Conservation (phyloP, 2,329 filamentous ascomycete genomes). For the Eutypa lata region DNA sequence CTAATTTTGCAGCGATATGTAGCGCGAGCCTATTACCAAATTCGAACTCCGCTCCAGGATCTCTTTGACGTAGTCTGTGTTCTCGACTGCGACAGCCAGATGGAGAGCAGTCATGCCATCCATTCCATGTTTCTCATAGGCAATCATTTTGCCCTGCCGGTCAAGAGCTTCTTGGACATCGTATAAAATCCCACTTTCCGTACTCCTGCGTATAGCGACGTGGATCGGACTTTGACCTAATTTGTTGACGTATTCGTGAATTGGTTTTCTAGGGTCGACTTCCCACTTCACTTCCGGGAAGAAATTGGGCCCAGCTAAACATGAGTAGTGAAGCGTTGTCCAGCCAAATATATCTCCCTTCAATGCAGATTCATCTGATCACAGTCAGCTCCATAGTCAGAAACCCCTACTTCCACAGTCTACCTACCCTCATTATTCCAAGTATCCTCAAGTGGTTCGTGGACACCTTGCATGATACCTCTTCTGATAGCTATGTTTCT, state of each 20-base stretch:
- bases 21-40: neutral
- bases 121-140: neutral
- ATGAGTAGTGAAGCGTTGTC: neutral
- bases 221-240: neutral
- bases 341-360: neutral
- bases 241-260: neutral
- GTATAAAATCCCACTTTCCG: neutral
- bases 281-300: too few species aligned
- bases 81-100: neutral
- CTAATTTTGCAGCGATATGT: neutral
- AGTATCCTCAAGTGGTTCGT: too few species aligned
- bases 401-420: too few species aligned
- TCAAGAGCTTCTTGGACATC: neutral
- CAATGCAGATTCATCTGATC: neutral
- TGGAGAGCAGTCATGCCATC: neutral
- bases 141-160: neutral
- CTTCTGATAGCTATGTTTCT: neutral
- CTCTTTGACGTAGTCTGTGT: neutral
- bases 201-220: too few species aligned
- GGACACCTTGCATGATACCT: too few species aligned
- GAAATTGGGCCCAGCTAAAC: too few species aligned
- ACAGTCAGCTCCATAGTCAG: too few species aligned
- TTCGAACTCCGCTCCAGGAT: neutral
- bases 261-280: neutral
- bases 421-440: too few species aligned